Percentiles rank a stretch among this genome's conserved stretches.
phyloP scores from a whole-genome alignment of 352 stramenopile species.

The Pythium grandisporangium region DNA sequence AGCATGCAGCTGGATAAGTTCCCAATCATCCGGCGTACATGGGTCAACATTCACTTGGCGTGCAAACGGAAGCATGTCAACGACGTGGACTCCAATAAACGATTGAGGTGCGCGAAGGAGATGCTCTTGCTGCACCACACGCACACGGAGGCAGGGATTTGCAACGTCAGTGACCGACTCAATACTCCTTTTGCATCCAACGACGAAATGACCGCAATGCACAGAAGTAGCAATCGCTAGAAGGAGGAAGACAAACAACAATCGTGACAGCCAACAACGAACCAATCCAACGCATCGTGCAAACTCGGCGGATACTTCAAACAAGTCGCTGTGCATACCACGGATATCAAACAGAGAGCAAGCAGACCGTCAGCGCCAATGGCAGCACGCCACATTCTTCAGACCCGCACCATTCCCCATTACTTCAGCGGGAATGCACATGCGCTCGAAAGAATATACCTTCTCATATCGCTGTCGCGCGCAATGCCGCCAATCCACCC shows the following conservation, averaged over 20 bases:
- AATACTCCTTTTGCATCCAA: no score
- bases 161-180: neutral
- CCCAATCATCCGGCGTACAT: conserved; percentile 82
- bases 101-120: conserved; percentile 43
- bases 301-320: conserved; percentile 81
- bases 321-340: conserved; percentile 41
- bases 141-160: neutral
- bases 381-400: neutral
- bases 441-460: conserved; percentile 15
- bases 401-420: no score
- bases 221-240: no score
- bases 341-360: neutral
- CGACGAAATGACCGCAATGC: no score
- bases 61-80: conserved; percentile 59
- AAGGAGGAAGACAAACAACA: no score
- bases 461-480: conserved; percentile 33
- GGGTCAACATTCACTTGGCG: conserved; percentile 77
- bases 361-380: neutral
- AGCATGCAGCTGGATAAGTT: conserved; percentile 84
- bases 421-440: no score
- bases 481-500: conserved; percentile 60
- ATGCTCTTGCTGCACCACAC: conserved; percentile 35
- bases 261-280: conserved; percentile 11
- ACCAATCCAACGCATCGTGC: conserved; percentile 75
- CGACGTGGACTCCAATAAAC: conserved; percentile 63